These are phyloP conservation scores for Echites panduratus DNA, from an alignment of 257 asterid species.

Conservation along the genomic window DNA sequence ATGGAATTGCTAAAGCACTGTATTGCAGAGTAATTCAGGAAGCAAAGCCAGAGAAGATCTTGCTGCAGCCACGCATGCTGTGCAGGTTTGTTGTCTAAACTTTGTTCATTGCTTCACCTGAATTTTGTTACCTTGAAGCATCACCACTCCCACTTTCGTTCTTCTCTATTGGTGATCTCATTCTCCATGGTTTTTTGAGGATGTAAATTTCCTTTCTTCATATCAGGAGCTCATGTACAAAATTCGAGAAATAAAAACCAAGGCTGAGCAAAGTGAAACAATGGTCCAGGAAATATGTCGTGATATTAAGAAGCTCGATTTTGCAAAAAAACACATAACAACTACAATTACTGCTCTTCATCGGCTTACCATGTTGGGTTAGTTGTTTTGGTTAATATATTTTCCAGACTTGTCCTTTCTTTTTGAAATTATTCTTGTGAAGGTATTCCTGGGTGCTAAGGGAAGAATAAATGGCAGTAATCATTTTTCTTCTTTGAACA, in stretches of 20 bases:
- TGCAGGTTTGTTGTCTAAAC: conserved; percentile 49
- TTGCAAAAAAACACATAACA: conserved; percentile 96
- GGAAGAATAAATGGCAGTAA: not conserved
- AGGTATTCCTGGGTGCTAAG: not conserved
- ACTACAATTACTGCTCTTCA: conserved; percentile 97
- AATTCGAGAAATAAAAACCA: conserved; percentile 91
- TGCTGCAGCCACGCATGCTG: conserved; percentile 94
- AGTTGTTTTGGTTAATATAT: conserved; percentile 13
- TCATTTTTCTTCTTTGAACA: not conserved
- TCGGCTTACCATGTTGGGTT: conserved; percentile 99
- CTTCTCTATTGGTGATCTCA: not conserved
- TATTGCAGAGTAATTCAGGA: conserved; percentile 86
- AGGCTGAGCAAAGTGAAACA: conserved; percentile 99
- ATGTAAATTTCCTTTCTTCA: conserved; percentile 14
- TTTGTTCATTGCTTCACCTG: not conserved
- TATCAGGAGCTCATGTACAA: conserved; percentile 91
- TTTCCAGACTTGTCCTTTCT: not conserved
- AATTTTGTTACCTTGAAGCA: not conserved
- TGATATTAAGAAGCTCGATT: conserved; percentile 96
- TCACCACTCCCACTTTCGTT: not conserved
- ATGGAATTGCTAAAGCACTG: conserved; percentile 18
- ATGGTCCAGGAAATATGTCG: conserved; percentile 99
- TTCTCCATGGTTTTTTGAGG: not conserved
- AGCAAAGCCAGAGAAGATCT: conserved; percentile 97
- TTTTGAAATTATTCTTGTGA: not conserved